Conservation (phyloP, 768 basidiomycete genomes). For the Peribolospora baueri region DNA sequence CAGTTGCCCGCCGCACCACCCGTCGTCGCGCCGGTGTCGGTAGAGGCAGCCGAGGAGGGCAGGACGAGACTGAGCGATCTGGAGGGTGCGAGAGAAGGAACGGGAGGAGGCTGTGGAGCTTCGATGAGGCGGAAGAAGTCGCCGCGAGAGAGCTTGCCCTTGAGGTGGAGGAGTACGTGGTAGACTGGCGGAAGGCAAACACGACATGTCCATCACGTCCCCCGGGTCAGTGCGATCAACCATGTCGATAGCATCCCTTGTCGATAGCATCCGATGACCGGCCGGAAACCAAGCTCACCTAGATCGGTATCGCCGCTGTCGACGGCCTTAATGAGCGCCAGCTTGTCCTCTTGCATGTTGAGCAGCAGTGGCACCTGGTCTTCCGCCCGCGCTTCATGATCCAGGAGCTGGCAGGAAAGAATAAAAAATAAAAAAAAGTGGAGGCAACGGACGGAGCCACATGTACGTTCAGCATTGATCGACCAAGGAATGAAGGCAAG, state of each 20-base stretch:
- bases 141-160: constrained; percentile 58
- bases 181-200: constrained; percentile 37
- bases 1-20: too few species aligned
- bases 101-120: constrained; percentile 40
- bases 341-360: constrained; percentile 75
- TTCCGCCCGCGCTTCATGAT: constrained; percentile 63
- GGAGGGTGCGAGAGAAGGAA: too few species aligned
- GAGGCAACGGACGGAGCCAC: background rate
- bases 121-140: constrained; percentile 86
- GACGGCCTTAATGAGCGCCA: constrained; percentile 69
- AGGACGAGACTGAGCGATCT: too few species aligned
- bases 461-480: background rate
- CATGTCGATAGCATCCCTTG: background rate
- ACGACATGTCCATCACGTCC: background rate
- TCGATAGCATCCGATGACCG: background rate
- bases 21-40: too few species aligned
- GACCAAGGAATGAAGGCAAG: background rate
- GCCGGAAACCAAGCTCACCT: constrained; percentile 26
- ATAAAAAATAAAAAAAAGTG: background rate
- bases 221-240: background rate
- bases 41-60: too few species aligned
- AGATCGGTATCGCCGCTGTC: constrained; percentile 90
- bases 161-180: constrained; percentile 68
- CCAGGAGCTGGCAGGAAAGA: constrained; percentile 39
- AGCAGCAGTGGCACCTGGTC: constrained; percentile 85